Evolutionary conservation across 2,329 filamentous ascomycete species (phyloP), one percentile per base, ranked within the genome.

Genomic region (Nemania serpens): DNA sequence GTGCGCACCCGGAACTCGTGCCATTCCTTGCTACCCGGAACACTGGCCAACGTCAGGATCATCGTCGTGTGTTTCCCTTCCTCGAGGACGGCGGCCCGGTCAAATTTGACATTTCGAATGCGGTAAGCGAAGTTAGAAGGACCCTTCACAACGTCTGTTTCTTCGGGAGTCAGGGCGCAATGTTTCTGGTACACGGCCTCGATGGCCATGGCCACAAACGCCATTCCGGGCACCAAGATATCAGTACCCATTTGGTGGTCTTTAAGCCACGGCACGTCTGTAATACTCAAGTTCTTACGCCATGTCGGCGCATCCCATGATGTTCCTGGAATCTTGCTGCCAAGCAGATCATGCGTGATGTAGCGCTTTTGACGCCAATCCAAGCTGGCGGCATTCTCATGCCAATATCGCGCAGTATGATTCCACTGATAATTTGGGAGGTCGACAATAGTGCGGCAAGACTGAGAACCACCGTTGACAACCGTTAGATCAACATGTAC

Each of bases 221-320:
- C 51, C 7, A 29, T 10, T 2, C 25, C 51, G 1, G 51, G 51
- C 2, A 54, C 2, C 9, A 54, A 2, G 3, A 54, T 13, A 6
- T 37, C 17, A 2, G n/a, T 2, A 1, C 79, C 77, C 72, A 81
- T 76, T 22, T 66, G 61, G 70, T 82, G 81, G 62, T 81, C 79
- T 17, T 73, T 68, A 1, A 80, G 73, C 54, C 79, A 81, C n/a
- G 82, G 74, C 1, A 69, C 47, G 15, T 66, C 25, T 9, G 20
- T 25, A 4, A 70, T 4, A n/a, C 41, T 53, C 1, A 70, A 29
- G 1, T 1, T 6, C 5, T 56, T 39, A 1, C 55, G 22, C 63
- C 63, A 70, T 0, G 25, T 48, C 2, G 67, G 69, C 1, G 37
- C 11, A 0, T 60, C 5, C 68, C 68, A 70, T 0, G 65, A 54